Conservation (phyloP, 208 protist genomes). For the Wallacemonas rigidus region DNA sequence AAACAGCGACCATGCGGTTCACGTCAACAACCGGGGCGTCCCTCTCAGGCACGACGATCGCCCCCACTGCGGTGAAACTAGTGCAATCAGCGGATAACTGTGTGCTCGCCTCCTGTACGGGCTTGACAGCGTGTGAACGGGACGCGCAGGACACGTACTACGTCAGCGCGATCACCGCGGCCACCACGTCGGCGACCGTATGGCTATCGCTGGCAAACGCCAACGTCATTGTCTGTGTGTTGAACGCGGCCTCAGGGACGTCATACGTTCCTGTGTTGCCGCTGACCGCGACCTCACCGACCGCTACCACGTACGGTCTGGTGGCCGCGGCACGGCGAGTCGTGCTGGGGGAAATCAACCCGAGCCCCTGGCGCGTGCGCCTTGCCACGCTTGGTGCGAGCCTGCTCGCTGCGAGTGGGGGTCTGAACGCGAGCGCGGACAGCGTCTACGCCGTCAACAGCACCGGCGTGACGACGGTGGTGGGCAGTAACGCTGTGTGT, state of each 20-base stretch:
- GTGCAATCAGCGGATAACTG: constrained; percentile 60
- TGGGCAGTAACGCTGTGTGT: constrained; percentile 50
- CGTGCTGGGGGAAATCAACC: constrained; percentile 28
- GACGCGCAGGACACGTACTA: constrained; percentile 42
- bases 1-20: constrained; percentile 57
- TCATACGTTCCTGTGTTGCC: constrained; percentile 71
- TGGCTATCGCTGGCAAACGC: constrained; percentile 17
- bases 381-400: constrained; percentile 49
- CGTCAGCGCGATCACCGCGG: constrained; percentile 32
- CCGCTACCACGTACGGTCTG: constrained; percentile 55
- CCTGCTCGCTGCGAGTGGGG: constrained; percentile 46
- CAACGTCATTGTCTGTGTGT: constrained; percentile 75
- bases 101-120: constrained; percentile 50
- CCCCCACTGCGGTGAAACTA: constrained; percentile 51
- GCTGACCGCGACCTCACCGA: constrained; percentile 21
- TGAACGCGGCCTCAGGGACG: constrained; percentile 24
- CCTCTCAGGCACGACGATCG: constrained; percentile 23
- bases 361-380: constrained; percentile 66
- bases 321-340: constrained; percentile 37
- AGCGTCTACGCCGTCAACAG: constrained; percentile 46
- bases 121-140: constrained; percentile 49
- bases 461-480: constrained; percentile 23
- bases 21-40: constrained; percentile 30
- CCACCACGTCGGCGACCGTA: constrained; percentile 25
- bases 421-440: constrained; percentile 49